phyloP scores from a whole-genome alignment of 768 basidiomycete species.

The Tylopilus plumbeoviolaceoides region DNA sequence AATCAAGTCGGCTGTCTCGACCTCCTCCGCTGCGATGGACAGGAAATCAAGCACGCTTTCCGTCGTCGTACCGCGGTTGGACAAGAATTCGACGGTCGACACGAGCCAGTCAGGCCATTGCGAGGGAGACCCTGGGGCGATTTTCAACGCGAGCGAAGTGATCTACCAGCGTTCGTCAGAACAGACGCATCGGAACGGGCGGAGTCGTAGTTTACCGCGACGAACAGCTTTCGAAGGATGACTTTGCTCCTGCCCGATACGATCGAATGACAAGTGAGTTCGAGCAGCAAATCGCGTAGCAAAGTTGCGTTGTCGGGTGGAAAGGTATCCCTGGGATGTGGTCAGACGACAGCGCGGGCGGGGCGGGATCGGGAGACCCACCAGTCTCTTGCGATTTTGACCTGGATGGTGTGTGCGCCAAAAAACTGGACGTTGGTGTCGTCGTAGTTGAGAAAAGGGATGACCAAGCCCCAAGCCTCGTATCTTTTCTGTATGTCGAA shows the following conservation, averaged over 20 bases:
- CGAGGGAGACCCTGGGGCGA: conserved; percentile 54
- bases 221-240: conserved; percentile 83
- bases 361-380: conserved; percentile 32
- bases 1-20: conserved; percentile 69
- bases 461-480: conserved; percentile 82
- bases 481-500: conserved; percentile 72
- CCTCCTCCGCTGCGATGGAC: conserved; percentile 81
- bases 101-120: conserved; percentile 77
- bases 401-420: conserved; percentile 89
- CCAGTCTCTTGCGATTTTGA: conserved; percentile 94
- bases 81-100: conserved; percentile 58
- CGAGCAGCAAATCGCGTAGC: conserved; percentile 65
- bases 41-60: conserved; percentile 72
- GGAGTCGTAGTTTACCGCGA: conserved; percentile 52
- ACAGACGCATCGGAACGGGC: background rate
- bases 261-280: conserved; percentile 65
- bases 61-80: conserved; percentile 50
- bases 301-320: conserved; percentile 54
- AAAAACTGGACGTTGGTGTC: conserved; percentile 91
- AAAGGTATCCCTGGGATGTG: conserved; percentile 60
- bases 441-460: conserved; percentile 65
- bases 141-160: conserved; percentile 67
- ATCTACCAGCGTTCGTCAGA: conserved; percentile 38
- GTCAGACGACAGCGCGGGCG: conserved; percentile 1
- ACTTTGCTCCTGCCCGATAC: conserved; percentile 56